phyloP scores from a whole-genome alignment of 768 basidiomycete genomes.

The Agrocybe praecox region DNA sequence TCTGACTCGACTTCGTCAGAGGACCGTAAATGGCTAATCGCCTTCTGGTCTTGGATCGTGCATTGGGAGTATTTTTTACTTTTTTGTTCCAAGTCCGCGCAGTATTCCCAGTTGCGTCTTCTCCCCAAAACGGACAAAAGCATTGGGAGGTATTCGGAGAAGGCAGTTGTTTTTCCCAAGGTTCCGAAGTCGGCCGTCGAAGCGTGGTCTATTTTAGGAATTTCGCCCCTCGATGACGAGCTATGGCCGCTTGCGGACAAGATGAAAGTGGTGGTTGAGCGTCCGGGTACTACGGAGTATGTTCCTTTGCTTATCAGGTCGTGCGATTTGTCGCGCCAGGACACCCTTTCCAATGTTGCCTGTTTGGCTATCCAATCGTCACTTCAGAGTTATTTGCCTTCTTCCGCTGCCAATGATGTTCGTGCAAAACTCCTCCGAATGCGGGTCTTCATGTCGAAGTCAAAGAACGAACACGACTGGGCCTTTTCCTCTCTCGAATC shows the following conservation, averaged over 20 bases:
- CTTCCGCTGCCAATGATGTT: background rate
- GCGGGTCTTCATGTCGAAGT: conserved; percentile 1
- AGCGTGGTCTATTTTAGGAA: conserved; percentile 7
- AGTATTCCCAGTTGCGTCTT: background rate
- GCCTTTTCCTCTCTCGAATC: background rate
- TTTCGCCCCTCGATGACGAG: conserved; percentile 1
- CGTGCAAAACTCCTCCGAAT: background rate
- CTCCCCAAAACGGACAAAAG: conserved; percentile 6
- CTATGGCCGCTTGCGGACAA: background rate
- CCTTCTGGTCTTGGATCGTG: conserved; percentile 14
- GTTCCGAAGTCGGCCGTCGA: background rate
- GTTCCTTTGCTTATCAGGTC: background rate
- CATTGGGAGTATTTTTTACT: background rate
- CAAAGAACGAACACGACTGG: background rate
- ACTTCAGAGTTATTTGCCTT: conserved; percentile 1
- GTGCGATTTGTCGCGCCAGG: background rate
- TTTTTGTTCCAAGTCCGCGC: background rate
- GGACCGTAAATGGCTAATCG: conserved; percentile 5
- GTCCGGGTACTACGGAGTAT: background rate
- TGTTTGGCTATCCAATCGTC: background rate
- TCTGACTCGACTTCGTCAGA: background rate
- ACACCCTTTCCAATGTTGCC: background rate
- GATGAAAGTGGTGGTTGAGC: background rate
- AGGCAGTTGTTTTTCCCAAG: conserved; percentile 3
- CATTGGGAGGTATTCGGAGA: conserved; percentile 4